Conservation (phyloP, 225 moss, liverwort and hornwort species). For the Neckera pumila region DNA sequence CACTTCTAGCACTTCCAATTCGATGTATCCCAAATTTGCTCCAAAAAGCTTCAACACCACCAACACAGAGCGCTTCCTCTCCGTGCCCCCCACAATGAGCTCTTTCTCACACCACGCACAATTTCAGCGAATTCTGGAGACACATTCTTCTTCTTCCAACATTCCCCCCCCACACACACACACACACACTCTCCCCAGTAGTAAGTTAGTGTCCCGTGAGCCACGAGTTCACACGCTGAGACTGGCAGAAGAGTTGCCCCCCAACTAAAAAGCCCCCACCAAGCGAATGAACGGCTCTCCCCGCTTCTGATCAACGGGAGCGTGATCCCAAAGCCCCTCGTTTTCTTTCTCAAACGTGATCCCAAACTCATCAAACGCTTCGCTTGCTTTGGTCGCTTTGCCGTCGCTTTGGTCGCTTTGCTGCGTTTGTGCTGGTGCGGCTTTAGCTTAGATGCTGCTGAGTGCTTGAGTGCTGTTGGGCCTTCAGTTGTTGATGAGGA, state of each 20-base stretch:
- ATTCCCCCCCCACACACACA: background rate
- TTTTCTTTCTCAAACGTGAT: constrained; percentile 2
- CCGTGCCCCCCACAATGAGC: background rate
- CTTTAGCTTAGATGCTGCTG: background rate
- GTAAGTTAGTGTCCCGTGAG: background rate
- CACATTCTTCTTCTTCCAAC: background rate
- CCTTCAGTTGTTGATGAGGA: background rate
- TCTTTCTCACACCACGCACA: background rate
- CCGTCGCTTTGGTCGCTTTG: background rate
- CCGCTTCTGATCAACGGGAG: background rate
- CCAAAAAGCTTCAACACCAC: background rate
- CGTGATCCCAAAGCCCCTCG: background rate
- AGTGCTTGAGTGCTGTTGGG: background rate
- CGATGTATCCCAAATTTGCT: background rate
- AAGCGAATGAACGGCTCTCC: background rate
- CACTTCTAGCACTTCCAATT: no score
- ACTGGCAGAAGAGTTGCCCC: background rate
- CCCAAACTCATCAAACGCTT: background rate
- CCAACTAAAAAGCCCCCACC: background rate
- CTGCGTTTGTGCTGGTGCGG: background rate
- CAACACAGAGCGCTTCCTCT: background rate
- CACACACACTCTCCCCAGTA: background rate
- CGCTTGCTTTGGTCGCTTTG: background rate
- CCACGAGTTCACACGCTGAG: background rate
- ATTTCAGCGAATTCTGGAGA: background rate